Conservation (phyloP, 441 rosid genomes). For the Euphorbia schlechtendalii region DNA sequence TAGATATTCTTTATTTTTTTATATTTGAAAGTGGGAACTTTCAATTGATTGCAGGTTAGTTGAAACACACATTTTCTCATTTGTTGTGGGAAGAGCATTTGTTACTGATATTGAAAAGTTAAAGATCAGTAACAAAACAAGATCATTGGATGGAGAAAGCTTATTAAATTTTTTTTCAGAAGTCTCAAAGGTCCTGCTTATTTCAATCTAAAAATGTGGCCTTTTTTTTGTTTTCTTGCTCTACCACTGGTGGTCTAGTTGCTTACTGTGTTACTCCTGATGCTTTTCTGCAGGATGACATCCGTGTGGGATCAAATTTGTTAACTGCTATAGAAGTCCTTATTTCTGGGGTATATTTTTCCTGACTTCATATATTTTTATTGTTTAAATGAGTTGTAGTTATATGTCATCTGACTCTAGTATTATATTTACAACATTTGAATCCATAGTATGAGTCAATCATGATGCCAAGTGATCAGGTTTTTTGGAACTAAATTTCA, state of each 20-base stretch:
- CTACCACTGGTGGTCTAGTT: constrained; percentile 13
- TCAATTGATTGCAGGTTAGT: constrained; percentile 74
- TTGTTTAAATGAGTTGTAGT: background rate
- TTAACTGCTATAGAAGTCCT: constrained; percentile 88
- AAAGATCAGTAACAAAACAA: constrained; percentile 86
- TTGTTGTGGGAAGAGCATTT: constrained; percentile 99
- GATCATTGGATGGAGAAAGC: constrained; percentile 67
- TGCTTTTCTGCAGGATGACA: constrained; percentile 65
- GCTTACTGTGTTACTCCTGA: constrained; percentile 21
- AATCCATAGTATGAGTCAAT: background rate
- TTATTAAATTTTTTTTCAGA: constrained; percentile 75
- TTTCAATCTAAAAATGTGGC: background rate
- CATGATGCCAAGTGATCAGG: background rate
- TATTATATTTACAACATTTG: background rate
- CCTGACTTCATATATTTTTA: too few relatives aligned
- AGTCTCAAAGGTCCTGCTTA: constrained; percentile 57
- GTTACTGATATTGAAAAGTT: constrained; percentile 96
- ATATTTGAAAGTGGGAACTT: constrained; percentile 23
- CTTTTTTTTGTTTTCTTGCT: constrained; percentile 9
- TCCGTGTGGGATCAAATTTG: constrained; percentile 87
- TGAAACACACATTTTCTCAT: constrained; percentile 97
- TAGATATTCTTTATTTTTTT: constrained; percentile 12
- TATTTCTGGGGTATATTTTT: constrained; percentile 73
- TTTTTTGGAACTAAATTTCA: background rate
- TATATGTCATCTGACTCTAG: constrained; percentile 2